Base-by-base conservation (phyloP, 352 stramenopile species). In the Globisporangium cylindrosporum region DNA sequence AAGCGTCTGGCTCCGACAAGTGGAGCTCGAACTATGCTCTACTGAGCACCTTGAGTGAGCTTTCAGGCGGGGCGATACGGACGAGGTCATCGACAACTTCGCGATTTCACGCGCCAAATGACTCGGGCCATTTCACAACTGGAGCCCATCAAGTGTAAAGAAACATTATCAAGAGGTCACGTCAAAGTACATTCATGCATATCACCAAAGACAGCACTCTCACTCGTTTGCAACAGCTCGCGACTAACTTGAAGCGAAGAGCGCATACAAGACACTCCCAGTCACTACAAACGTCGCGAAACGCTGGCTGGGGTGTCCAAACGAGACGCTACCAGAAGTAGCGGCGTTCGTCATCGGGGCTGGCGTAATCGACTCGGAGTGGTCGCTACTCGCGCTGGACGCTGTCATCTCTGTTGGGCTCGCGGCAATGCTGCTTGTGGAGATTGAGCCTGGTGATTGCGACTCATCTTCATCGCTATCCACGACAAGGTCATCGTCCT, bases 401-500 rank as follows among this genome's bases (percentile, higher is more conserved):
- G 15, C 41, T 1, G 15, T 49, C 41, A n/a, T 14, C 5, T 14
- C 41, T 2, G 15, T 49, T n/a, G 41, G 15, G 15, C 15, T 34
- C 9, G 29, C 27, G 27, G 22, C 55, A 41, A 22, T 46, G 55
- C 15, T 27, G 53, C 14, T 46, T 14, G 15, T 15, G 15, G 41
- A 49, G 15, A 43, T 18, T 46, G 18, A 41, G 12, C 43, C 38
- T 24, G 27, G 24, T 46, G 59, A 48, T 46, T 46, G 41, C 18
- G 59, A 58, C 15, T 43, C 46, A 14, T 49, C 32, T 8, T 61
- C 29, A 6, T 54, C 22, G 4, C 53, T 15, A 6, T 27, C 8
- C n/a, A 53, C 38, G 1, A 56, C 46, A n/a, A 36, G 25, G 18
- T 49, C 36, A 22, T 64, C 60, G 41, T 64, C 61, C 3, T 64